These are phyloP conservation scores for Lentinula guzmanii DNA, from an alignment of 768 basidiomycete genomes.

Conservation along the genomic window DNA sequence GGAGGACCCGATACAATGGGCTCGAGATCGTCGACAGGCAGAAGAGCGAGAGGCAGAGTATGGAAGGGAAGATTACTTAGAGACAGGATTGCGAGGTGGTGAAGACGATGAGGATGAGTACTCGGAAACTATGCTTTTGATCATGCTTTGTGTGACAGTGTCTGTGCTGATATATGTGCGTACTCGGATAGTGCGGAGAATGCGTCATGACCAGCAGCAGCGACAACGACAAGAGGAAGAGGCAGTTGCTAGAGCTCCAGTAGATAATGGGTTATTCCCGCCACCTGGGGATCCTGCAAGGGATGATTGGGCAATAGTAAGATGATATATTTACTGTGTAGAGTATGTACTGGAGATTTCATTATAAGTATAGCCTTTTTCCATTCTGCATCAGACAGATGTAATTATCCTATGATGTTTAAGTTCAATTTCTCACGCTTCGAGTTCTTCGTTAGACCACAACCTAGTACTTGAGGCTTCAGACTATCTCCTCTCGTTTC, in stretches of 20 bases:
- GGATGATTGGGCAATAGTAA: constrained; percentile 60
- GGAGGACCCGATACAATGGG: constrained; percentile 82
- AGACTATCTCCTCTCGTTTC: constrained; percentile 7
- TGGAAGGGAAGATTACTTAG: constrained; percentile 80
- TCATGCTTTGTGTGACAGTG: constrained; percentile 66
- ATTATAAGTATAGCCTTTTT: neutral
- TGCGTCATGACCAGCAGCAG: constrained; percentile 57
- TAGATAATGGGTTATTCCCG: constrained; percentile 50
- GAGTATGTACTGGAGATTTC: neutral
- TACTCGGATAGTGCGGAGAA: constrained; percentile 69
- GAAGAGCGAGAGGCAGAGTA: constrained; percentile 74
- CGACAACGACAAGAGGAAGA: constrained; percentile 31
- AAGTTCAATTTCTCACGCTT: neutral
- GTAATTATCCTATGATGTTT: neutral
- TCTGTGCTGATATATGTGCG: constrained; percentile 75
- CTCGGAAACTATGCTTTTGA: constrained; percentile 72
- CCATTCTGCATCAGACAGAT: too few species aligned
- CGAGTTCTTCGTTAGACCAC: neutral
- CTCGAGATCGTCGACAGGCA: constrained; percentile 63
- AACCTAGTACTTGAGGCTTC: neutral
- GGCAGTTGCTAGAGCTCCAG: constrained; percentile 1
- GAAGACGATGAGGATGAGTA: constrained; percentile 69
- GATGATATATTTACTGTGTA: constrained; percentile 22
- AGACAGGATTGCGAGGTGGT: constrained; percentile 56
- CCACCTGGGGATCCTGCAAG: constrained; percentile 58